Base-by-base conservation (phyloP, 2,329 filamentous ascomycete species). In the Trichoderma sp. region DNA sequence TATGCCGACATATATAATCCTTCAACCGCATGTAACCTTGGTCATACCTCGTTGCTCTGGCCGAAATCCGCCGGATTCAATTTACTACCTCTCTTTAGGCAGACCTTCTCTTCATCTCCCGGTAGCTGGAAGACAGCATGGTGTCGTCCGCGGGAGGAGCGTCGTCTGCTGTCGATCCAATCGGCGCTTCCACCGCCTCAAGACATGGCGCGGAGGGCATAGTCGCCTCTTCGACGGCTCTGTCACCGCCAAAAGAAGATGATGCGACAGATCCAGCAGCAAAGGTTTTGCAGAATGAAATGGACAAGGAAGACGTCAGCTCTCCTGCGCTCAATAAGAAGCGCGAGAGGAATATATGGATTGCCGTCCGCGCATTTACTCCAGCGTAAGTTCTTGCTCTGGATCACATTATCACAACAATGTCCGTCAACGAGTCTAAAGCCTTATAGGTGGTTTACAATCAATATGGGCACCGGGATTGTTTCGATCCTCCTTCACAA, bases 401-500 rank as follows among this genome's bases (percentile, higher is more conserved):
- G 39, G 15, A 21, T 24, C 6, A 24, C 19, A 44, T n/a, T 26
- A 15, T 14, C 30, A 30, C 21, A 3, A 7, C 14, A 1, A 9
- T 19, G 54, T 14, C 17, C 12, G 39, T 5, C 6, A 15, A 15
- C 3, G 24, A 15, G n/a, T 28, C 30, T 60, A 51, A 51, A 15
- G 0, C n/a, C n/a, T 43, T 24, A 7, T 7, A 51, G 57, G 5
- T 60, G 57, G 57, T 60, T 60, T 26, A 60, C 57, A n/a, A 6
- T 60, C 2, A 60, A 60, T 17, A 60, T 60, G 57, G 57, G 57
- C 10, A 60, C 57, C 19, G 57, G 57, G 6, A 60, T 60, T 12
- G 57, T 60, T 51, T 51, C 57, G 10, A 60, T 60, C 10, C 57
- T 60, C 17, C 57, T 60, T 60, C 57, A 60, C 15, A 60, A 60